These are phyloP conservation scores for Macrophomina tecta DNA, from an alignment of 2,329 filamentous ascomycete genomes.

Conservation along the genomic window DNA sequence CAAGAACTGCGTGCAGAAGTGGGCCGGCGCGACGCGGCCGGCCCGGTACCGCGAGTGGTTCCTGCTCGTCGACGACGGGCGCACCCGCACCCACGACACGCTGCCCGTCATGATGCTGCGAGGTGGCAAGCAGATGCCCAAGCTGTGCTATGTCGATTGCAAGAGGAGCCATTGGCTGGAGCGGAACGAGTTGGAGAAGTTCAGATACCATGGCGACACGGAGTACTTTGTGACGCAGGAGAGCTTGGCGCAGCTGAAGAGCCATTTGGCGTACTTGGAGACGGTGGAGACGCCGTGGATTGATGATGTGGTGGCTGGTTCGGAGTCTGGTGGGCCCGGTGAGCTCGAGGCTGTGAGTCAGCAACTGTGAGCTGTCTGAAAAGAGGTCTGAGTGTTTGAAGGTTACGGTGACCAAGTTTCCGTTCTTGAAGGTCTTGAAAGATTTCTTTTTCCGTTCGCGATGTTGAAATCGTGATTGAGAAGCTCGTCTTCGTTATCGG, in stretches of 20 bases:
- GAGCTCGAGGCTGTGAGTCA: too few relatives aligned
- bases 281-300: constrained; percentile 9
- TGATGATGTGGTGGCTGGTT: too few relatives aligned
- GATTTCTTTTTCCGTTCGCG: too few relatives aligned
- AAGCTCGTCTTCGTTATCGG: too few relatives aligned
- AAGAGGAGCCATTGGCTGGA: constrained; percentile 18
- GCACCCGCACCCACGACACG: not conserved
- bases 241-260: not conserved
- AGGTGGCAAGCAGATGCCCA: not conserved
- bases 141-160: constrained; percentile 6
- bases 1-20: constrained; percentile 16
- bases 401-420: too few relatives aligned
- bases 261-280: not conserved
- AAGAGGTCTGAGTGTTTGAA: too few relatives aligned
- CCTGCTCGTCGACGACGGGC: not conserved
- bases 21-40: not conserved
- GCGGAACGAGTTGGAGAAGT: constrained; percentile 3
- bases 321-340: too few relatives aligned
- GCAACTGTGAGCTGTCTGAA: too few relatives aligned
- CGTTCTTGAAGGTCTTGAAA: too few relatives aligned
- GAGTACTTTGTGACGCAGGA: not conserved
- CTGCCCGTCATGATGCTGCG: not conserved
- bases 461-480: too few relatives aligned
- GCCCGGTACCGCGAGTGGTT: constrained; percentile 3
- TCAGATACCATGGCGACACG: not conserved